A percentile compares a stretch with the other conserved stretches of the same genome.
These are phyloP conservation scores for Fusarium miscanthi DNA, from an alignment of 2,329 filamentous ascomycete species.

Conservation along the genomic window DNA sequence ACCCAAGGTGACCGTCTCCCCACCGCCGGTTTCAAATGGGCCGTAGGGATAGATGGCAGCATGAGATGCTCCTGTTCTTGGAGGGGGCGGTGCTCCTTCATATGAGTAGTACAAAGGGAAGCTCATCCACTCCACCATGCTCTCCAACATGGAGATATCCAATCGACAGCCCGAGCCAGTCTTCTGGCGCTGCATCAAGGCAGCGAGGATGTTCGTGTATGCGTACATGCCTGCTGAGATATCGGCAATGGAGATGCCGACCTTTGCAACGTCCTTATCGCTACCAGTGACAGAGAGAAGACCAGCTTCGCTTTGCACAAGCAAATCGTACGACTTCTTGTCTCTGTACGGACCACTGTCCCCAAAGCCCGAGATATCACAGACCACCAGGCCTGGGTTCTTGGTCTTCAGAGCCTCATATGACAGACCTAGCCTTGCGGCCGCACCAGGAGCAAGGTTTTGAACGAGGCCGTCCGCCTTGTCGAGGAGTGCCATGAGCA, in stretches of 20 bases:
- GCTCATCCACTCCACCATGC: constrained; percentile 69
- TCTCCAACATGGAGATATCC: constrained; percentile 69
- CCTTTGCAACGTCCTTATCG: constrained; percentile 57
- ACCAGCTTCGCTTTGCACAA: constrained; percentile 66
- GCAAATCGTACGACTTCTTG: constrained; percentile 67
- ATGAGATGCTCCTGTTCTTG: constrained; percentile 62
- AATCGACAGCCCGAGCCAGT: constrained; percentile 60
- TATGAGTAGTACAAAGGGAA: constrained; percentile 67
- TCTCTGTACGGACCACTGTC: constrained; percentile 61
- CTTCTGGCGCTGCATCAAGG: constrained; percentile 59
- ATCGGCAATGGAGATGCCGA: constrained; percentile 65
- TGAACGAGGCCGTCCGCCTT: constrained; percentile 64
- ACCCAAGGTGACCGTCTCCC: constrained; percentile 64
- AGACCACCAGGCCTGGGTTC: constrained; percentile 62
- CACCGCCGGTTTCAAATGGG: constrained; percentile 61
- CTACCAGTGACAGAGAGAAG: constrained; percentile 63
- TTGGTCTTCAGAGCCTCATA: constrained; percentile 55
- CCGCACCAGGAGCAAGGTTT: constrained; percentile 63
- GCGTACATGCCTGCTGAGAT: constrained; percentile 65
- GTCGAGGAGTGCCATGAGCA: constrained; percentile 56
- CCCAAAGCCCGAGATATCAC: constrained; percentile 65
- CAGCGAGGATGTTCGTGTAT: constrained; percentile 62
- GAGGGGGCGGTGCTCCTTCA: constrained; percentile 56
- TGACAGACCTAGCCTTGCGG: constrained; percentile 59
- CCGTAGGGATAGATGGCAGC: constrained; percentile 68